Percentiles rank a stretch among this genome's conserved stretches.
Evolutionary conservation across 164 flowering plant genomes (phyloP).

Genomic region (Brasenia schreberi): DNA sequence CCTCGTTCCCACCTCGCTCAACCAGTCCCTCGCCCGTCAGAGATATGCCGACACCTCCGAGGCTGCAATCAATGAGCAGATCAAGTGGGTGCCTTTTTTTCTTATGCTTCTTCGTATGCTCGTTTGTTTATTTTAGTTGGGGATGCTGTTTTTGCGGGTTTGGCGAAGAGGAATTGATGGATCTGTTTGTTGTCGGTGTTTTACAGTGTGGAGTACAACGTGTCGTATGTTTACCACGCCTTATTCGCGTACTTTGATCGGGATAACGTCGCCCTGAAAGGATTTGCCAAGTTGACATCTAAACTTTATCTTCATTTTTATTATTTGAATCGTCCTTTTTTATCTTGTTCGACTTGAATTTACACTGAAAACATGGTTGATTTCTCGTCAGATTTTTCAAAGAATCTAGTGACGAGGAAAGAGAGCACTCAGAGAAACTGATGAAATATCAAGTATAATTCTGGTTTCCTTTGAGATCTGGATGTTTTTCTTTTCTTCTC

Average conservation of each 20-base stretch:
- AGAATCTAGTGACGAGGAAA: slow-evolving; percentile 80
- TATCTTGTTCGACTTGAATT: no score
- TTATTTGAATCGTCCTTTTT: no score
- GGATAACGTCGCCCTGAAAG: slow-evolving; percentile 88
- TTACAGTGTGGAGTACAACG: slow-evolving; percentile 88
- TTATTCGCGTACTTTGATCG: slow-evolving; percentile 91
- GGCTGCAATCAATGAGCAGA: slow-evolving; percentile 80
- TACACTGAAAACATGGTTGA: no score
- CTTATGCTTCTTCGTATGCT: not conserved
- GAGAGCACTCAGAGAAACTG: slow-evolving; percentile 81
- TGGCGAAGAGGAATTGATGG: no score
- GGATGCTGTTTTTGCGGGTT: no score
- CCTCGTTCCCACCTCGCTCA: slow-evolving; percentile 37
- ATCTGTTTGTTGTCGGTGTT: no score
- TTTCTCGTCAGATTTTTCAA: slow-evolving; percentile 58
- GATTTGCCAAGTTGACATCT: slow-evolving; percentile 58
- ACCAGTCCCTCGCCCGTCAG: slow-evolving; percentile 49
- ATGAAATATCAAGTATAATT: slow-evolving; percentile 86
- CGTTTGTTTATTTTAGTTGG: not conserved
- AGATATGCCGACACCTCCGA: slow-evolving; percentile 40
- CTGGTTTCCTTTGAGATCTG: not conserved
- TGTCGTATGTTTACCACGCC: slow-evolving; percentile 88
- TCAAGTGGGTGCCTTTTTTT: slow-evolving; percentile 34
- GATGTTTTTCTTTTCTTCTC: not conserved
- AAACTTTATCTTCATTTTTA: not conserved